Evolutionary conservation across 1,284 basidiomycete species (phyloP).

Genomic region (Ustilago xerochloae): DNA sequence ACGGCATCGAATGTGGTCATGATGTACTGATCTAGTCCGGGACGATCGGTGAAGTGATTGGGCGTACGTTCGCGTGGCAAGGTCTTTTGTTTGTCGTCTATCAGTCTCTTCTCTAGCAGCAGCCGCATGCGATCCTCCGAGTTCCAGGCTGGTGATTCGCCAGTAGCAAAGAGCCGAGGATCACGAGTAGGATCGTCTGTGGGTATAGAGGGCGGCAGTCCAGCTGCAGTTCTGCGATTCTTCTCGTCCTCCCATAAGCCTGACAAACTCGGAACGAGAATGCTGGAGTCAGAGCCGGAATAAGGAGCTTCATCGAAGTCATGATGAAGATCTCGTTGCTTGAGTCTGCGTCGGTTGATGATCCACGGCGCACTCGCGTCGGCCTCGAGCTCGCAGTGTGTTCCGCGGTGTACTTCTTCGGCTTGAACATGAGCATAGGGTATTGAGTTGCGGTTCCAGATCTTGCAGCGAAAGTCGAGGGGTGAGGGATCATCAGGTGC

Average conservation of each 20-base stretch:
- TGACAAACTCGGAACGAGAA: conserved; percentile 85
- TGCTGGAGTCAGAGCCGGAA: conserved; percentile 71
- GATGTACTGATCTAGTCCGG: conserved; percentile 75
- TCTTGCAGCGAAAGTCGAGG: conserved; percentile 22
- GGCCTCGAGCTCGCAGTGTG: conserved; percentile 82
- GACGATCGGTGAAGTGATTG: conserved; percentile 42
- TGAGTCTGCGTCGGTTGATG: conserved; percentile 80
- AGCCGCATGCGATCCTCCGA: conserved; percentile 67
- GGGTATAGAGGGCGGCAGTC: conserved; percentile 52
- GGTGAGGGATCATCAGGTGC: conserved; percentile 19
- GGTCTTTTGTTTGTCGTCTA: conserved; percentile 70
- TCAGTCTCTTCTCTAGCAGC: conserved; percentile 58
- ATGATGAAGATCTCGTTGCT: conserved; percentile 79
- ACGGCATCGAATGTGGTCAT: conserved; percentile 90
- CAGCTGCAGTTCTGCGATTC: conserved; percentile 72
- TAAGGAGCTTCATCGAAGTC: conserved; percentile 67
- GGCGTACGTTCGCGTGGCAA: conserved; percentile 33
- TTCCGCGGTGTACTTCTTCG: conserved; percentile 69
- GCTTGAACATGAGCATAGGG: conserved; percentile 39
- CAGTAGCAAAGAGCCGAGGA: conserved; percentile 33
- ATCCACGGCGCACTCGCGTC: conserved; percentile 85
- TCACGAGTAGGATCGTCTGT: conserved; percentile 48
- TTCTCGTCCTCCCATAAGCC: conserved; percentile 97
- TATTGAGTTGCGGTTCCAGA: conserved; percentile 41
- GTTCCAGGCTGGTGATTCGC: conserved; percentile 59